phyloP scores from a whole-genome alignment of 2,329 filamentous ascomycete genomes.

The Paraconiothyrium sp. region DNA sequence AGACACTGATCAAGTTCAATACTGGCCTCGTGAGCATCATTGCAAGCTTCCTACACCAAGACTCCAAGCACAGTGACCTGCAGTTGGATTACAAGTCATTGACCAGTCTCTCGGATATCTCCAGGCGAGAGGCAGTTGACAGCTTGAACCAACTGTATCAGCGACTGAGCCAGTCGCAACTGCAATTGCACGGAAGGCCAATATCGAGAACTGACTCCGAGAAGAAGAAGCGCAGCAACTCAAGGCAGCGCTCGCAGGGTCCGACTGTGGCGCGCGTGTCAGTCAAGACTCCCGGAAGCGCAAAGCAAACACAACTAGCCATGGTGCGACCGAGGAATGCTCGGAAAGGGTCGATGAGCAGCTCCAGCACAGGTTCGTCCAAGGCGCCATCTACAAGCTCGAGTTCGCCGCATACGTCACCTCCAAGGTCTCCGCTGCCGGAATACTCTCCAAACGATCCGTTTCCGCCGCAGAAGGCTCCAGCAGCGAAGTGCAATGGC shows the following conservation, averaged over 20 bases:
- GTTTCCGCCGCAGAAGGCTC: conserved; percentile 16
- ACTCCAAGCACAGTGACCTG: conserved; percentile 42
- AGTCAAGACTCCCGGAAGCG: conserved; percentile 30
- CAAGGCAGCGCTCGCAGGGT: conserved; percentile 34
- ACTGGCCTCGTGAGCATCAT: conserved; percentile 59
- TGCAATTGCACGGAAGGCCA: conserved; percentile 39
- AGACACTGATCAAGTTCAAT: conserved; percentile 57
- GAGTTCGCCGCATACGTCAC: conserved; percentile 34
- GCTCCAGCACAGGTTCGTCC: conserved; percentile 27
- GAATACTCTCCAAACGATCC: conserved; percentile 28
- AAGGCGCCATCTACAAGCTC: conserved; percentile 32
- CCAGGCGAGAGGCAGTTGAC: conserved; percentile 55
- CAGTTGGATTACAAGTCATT: conserved; percentile 56
- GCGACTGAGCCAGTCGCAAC: conserved; percentile 49
- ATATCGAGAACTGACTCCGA: conserved; percentile 26
- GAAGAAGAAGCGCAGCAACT: conserved; percentile 33
- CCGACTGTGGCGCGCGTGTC: conserved; percentile 44
- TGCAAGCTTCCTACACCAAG: conserved; percentile 53
- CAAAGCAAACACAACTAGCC: conserved; percentile 47
- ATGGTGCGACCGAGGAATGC: conserved; percentile 46
- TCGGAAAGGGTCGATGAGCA: conserved; percentile 36
- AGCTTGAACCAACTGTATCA: conserved; percentile 53
- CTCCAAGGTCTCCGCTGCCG: conserved; percentile 26
- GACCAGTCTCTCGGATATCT: conserved; percentile 56
- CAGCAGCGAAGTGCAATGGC: conserved; percentile 11